Conservation (phyloP, 805 yeast genomes). For the Wickerhamomyces hampshirensis region DNA sequence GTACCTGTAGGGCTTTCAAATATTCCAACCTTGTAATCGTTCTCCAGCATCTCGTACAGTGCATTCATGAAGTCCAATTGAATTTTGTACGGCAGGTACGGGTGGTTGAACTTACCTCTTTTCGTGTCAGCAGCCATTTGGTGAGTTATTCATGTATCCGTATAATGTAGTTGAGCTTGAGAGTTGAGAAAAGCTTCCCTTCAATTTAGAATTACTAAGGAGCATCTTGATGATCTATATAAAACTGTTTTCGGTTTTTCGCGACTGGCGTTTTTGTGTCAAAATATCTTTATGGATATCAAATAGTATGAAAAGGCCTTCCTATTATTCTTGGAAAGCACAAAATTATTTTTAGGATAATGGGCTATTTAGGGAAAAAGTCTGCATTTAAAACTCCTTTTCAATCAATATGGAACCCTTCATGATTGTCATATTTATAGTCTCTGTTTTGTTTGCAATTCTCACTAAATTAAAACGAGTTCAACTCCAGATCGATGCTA, state of each 20-base stretch:
- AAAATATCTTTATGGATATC: not conserved
- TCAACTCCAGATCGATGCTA: not conserved
- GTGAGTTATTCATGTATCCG: not conserved
- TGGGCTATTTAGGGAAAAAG: no score
- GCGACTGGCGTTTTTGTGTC: constrained; percentile 4
- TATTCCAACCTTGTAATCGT: constrained; percentile 61
- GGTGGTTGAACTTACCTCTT: constrained; percentile 52
- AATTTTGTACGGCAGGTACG: constrained; percentile 75
- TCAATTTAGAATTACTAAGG: no score
- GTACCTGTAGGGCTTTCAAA: constrained; percentile 95
- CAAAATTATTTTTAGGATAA: no score
- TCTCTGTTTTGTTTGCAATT: no score
- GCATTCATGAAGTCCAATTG: constrained; percentile 74
- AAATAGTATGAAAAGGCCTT: constrained; percentile 4
- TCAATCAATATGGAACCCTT: no score
- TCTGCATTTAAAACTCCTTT: no score
- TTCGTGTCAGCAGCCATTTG: constrained; percentile 9
- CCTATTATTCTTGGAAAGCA: constrained; percentile 1
- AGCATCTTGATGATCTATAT: no score
- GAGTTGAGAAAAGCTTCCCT: no score
- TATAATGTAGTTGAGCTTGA: not conserved
- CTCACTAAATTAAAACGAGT: not conserved
- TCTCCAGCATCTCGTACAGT: constrained; percentile 58
- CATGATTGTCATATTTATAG: no score
- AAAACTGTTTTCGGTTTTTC: not conserved